phyloP scores from a whole-genome alignment of 2,329 filamentous ascomycete genomes.

The Cercospora beticola region DNA sequence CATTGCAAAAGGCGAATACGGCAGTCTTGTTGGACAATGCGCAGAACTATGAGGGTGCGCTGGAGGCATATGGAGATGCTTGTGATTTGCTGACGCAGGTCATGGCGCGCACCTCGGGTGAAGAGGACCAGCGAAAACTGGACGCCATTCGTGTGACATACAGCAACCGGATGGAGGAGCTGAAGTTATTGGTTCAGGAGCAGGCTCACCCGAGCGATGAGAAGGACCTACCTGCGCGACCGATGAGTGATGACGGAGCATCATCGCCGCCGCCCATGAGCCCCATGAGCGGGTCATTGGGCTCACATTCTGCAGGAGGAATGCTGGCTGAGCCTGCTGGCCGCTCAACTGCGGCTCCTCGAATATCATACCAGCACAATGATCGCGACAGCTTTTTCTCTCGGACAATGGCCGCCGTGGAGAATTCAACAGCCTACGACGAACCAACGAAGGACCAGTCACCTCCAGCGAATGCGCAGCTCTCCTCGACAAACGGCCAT shows the following conservation, averaged over 20 bases:
- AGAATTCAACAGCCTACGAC: conserved; percentile 15
- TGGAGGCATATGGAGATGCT: conserved; percentile 87
- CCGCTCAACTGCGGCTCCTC: conserved; percentile 47
- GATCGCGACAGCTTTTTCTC: conserved; percentile 36
- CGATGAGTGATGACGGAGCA: conserved; percentile 61
- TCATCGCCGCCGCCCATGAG: conserved; percentile 37
- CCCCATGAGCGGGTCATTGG: conserved; percentile 36
- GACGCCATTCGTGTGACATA: conserved; percentile 93
- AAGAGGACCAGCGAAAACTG: conserved; percentile 85
- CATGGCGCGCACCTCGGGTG: conserved; percentile 75
- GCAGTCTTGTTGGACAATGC: conserved; percentile 95
- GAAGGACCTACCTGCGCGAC: conserved; percentile 74
- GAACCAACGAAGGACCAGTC: not conserved
- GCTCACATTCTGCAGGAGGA: conserved; percentile 18
- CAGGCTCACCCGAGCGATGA: conserved; percentile 49
- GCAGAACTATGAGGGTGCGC: conserved; percentile 87
- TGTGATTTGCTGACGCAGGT: conserved; percentile 86
- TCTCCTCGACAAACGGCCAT: conserved; percentile 13
- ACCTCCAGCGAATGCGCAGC: conserved; percentile 14
- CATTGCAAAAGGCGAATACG: conserved; percentile 91
- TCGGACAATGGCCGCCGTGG: conserved; percentile 33
- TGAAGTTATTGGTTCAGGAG: conserved; percentile 66
- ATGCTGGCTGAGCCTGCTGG: not conserved
- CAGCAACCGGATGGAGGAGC: conserved; percentile 81
- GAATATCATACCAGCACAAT: conserved; percentile 27